These are phyloP conservation scores for Irpex sp. DNA, from an alignment of 1,284 basidiomycete species.

Conservation along the genomic window DNA sequence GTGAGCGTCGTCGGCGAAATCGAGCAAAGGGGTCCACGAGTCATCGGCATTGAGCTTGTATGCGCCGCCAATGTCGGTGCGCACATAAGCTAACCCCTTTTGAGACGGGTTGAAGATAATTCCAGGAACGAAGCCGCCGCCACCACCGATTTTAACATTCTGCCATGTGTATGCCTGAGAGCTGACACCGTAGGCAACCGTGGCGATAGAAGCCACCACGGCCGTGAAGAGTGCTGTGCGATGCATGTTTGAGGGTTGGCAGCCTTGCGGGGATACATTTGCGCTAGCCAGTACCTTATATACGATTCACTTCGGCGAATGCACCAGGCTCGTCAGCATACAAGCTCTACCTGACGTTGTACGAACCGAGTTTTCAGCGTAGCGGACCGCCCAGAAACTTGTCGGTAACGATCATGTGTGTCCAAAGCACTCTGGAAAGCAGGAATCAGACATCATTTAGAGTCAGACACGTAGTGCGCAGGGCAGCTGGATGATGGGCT, in stretches of 20 bases:
- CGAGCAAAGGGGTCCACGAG: slow-evolving; percentile 57
- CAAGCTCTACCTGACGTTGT: not conserved
- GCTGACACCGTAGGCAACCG: slow-evolving; percentile 30
- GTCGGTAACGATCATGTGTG: not conserved
- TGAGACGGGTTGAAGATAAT: slow-evolving; percentile 58
- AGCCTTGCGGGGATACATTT: not conserved
- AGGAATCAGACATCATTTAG: not conserved
- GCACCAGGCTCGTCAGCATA: not conserved
- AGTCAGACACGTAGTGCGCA: not conserved
- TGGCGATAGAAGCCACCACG: not conserved
- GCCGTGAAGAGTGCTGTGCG: slow-evolving; percentile 1
- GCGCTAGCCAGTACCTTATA: not conserved
- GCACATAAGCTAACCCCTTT: slow-evolving; percentile 59
- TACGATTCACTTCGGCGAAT: not conserved
- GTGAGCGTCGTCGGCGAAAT: slow-evolving; percentile 50
- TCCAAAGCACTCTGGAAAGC: not conserved
- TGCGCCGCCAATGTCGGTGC: slow-evolving; percentile 66
- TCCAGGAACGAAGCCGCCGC: slow-evolving; percentile 49
- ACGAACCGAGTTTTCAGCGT: slow-evolving; percentile 8
- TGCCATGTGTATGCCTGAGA: slow-evolving; percentile 58
- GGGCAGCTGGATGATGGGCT: not conserved
- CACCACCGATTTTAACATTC: slow-evolving; percentile 57
- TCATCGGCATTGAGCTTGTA: slow-evolving; percentile 61
- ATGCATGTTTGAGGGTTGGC: not conserved
- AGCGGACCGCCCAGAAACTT: not conserved